phyloP scores from a whole-genome alignment of 2,329 filamentous ascomycete genomes.

The Chalaropsis ovoidea region DNA sequence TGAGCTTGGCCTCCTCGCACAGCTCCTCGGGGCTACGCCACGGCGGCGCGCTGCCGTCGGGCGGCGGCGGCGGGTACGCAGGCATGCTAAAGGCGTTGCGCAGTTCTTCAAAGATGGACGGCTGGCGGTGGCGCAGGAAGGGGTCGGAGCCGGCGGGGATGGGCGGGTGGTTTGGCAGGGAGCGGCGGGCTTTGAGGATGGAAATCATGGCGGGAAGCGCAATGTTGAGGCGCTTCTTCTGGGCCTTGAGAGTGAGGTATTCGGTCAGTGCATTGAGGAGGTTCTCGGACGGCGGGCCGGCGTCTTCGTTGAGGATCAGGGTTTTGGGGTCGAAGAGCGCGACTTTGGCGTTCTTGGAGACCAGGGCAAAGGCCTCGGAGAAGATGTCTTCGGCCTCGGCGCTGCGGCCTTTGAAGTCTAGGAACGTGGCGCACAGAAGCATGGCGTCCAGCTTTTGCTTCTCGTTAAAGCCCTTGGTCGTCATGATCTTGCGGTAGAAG shows the following conservation, averaged over 20 bases:
- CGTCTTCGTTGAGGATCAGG: slow-evolving; percentile 51
- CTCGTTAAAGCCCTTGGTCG: slow-evolving; percentile 67
- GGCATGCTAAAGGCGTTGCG: slow-evolving; percentile 36
- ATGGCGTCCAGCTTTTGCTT: slow-evolving; percentile 72
- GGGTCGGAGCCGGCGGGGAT: slow-evolving; percentile 19
- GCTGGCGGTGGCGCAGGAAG: slow-evolving; percentile 17
- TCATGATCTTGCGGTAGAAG: slow-evolving; percentile 73
- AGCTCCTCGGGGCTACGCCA: slow-evolving; percentile 53
- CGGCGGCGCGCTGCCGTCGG: slow-evolving; percentile 59
- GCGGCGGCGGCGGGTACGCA: slow-evolving; percentile 58
- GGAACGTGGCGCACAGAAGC: slow-evolving; percentile 72
- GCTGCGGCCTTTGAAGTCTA: slow-evolving; percentile 62
- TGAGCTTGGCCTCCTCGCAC: slow-evolving; percentile 78
- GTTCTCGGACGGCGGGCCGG: slow-evolving; percentile 56
- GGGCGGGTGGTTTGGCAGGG: slow-evolving; percentile 37
- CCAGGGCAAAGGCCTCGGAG: slow-evolving; percentile 64
- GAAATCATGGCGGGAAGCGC: slow-evolving; percentile 81
- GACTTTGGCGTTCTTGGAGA: slow-evolving; percentile 41
- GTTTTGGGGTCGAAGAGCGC: slow-evolving; percentile 49
- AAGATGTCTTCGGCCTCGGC: slow-evolving; percentile 63
- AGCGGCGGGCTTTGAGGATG: slow-evolving; percentile 67
- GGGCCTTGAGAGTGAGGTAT: slow-evolving; percentile 67
- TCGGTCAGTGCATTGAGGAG: slow-evolving; percentile 65
- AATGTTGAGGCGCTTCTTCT: slow-evolving; percentile 51
- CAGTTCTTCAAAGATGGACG: slow-evolving; percentile 24